Base-by-base conservation (phyloP, 352 stramenopile genomes). In the Blastocystis hominis region DNA sequence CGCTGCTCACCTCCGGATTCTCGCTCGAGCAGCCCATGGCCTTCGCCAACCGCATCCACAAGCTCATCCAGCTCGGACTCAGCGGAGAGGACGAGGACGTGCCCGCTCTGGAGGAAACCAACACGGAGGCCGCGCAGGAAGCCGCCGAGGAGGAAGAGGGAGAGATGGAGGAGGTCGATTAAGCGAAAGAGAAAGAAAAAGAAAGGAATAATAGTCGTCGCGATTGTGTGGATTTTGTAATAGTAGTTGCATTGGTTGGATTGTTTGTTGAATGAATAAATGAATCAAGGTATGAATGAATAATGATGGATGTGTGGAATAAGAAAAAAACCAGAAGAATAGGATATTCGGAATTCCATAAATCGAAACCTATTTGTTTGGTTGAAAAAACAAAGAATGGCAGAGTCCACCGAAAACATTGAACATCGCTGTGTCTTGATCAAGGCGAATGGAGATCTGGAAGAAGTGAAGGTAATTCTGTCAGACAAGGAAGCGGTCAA, bases 31-130 rank as follows among this genome's bases (percentile, higher is more conserved):
- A 70, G 6, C 61, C 61, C 47, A 15, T 55, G 15, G 6, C 95
- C 59, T 99, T 99, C 90, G 95, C 96, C 64, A 97, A 95, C 91
- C 95, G 96, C 90, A 98, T 99, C 91, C 95, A 98, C 92, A 94
- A 95, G 91, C 93, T 99, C 69, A 98, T 99, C 89, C 98, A 98
- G 92, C 92, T 99, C 66, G 96, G 96, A 75, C 91, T 99, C 88
- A 97, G 92, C 90, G 98, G 98, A 88, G 96, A 55, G 47, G 47
- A 55, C 47, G 47, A 6, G 6, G 47, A 55, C 15, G 6, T 55
- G 20, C 96, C 96, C 47, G 93, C 95, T 86, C 93, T 98, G 89
- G 96, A 98, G 90, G 95, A 94, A 80, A 92, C 91, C n/a, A n/a
- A n/a, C n/a, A n/a, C n/a, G n/a, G n/a, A n/a, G n/a, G n/a, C n/a